Evolutionary conservation across 495 filamentous ascomycete species (phyloP), one percentile per base, ranked within the genome.

Genomic region (Pyrenopolyporus hunteri): DNA sequence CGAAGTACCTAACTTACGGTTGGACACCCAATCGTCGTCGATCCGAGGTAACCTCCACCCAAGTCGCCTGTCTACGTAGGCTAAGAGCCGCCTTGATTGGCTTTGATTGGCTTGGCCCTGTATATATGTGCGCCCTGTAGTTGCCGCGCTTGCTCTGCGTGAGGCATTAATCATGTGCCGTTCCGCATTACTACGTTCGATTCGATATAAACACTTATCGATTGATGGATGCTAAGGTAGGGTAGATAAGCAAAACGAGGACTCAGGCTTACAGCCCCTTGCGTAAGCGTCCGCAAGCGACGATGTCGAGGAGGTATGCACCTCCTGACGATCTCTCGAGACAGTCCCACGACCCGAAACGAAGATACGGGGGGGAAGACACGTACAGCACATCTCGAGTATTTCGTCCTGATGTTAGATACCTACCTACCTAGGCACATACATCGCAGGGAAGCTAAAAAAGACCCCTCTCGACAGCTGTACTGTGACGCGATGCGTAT

Each of bases 101-200:
- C n/a, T n/a, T n/a, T 17, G 26, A 54, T 42, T 35, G 16, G 44
- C 54, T 58, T 64, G 60, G 54, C 43, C 43, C 31, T 28, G 48
- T 35, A 48, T 39, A 8, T 23, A 13, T 40, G 23, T 35, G 31
- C n/a, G 19, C 17, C 11, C 23, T 11, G 29, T 23, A 23, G 35
- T 35, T 33, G 6, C 47, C n/a, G 29, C 54, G 37, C 37, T n/a
- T n/a, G n/a, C n/a, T 42, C 32, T 26, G 20, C 19, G 49, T 60
- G 63, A 66, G 63, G 63, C 63, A 66, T 66, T 60, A 66, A 66
- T 31, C 57, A 46, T 43, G 14, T 46, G 37, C 31, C 49, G 43
- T 48, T 49, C 53, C 39, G 31, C 40, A 59, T 54, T n/a, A 44
- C 40, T 26, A 44, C 33, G 50, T 59, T 36, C 32, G 17, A 56